Percentiles rank a stretch among this genome's conserved stretches.
phyloP scores from a whole-genome alignment of 2,329 filamentous ascomycete species.

The Daldinia sp. region DNA sequence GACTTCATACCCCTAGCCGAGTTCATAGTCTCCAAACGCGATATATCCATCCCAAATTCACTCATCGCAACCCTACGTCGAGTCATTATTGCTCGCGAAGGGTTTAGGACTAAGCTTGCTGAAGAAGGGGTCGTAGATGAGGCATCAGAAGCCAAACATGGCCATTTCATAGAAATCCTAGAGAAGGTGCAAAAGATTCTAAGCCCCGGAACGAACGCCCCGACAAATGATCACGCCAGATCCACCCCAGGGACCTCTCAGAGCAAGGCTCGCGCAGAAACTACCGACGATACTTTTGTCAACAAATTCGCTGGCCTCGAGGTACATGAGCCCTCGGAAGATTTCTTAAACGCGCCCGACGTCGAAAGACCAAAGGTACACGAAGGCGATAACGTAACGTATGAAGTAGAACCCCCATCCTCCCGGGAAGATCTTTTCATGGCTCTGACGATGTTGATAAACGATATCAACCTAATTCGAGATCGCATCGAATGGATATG shows the following conservation, averaged over 20 bases:
- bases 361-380: conserved; percentile 33
- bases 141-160: background rate
- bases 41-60: conserved; percentile 42
- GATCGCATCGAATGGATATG: conserved; percentile 45
- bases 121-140: background rate
- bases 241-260: background rate
- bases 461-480: conserved; percentile 46
- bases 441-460: conserved; percentile 41
- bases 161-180: background rate
- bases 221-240: background rate
- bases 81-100: conserved; percentile 49
- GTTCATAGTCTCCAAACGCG: conserved; percentile 45
- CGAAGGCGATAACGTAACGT: conserved; percentile 23
- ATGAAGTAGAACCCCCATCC: background rate
- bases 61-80: conserved; percentile 48
- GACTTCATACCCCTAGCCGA: conserved; percentile 52
- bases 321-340: conserved; percentile 50
- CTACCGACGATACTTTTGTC: background rate
- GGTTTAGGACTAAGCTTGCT: conserved; percentile 34
- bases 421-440: conserved; percentile 42
- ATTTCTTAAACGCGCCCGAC: conserved; percentile 48
- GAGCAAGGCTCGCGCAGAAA: background rate
- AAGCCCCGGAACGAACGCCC: background rate
- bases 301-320: conserved; percentile 10
- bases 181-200: background rate